Conservation (phyloP, 257 asterid species). For the Gentiana macrophylla region DNA sequence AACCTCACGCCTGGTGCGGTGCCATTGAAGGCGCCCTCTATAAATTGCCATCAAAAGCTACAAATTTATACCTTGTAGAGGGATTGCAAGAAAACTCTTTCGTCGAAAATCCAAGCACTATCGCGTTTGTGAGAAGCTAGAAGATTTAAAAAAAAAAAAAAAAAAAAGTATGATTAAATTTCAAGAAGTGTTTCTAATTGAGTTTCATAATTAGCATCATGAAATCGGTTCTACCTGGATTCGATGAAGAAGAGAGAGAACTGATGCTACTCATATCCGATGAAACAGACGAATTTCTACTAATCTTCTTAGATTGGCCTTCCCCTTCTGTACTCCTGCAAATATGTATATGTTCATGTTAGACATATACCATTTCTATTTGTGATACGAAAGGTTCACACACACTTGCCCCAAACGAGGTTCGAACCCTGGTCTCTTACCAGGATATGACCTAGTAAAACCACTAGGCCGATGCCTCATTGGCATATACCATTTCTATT, state of each 20-base stretch:
- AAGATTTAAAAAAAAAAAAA: slow-evolving; percentile 17
- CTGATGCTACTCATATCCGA: slow-evolving; percentile 82
- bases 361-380: background rate
- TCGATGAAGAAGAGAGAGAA: slow-evolving; percentile 41
- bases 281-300: slow-evolving; percentile 65
- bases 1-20: too few species aligned
- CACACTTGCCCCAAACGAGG: too few species aligned
- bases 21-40: too few species aligned
- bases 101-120: slow-evolving; percentile 73
- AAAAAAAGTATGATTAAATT: slow-evolving; percentile 2
- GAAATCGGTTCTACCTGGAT: slow-evolving; percentile 40
- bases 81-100: slow-evolving; percentile 62
- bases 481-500: too few species aligned
- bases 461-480: too few species aligned
- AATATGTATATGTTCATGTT: slow-evolving; percentile 7
- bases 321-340: slow-evolving; percentile 50
- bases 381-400: too few species aligned
- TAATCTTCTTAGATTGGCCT: slow-evolving; percentile 41
- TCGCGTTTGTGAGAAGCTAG: slow-evolving; percentile 52
- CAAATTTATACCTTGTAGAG: slow-evolving; percentile 60
- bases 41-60: too few species aligned
- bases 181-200: background rate
- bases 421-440: too few species aligned
- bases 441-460: too few species aligned
- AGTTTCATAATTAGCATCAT: too few species aligned